phyloP scores from a whole-genome alignment of 345 rosid genomes.

The Eucalyptus cloeziana region DNA sequence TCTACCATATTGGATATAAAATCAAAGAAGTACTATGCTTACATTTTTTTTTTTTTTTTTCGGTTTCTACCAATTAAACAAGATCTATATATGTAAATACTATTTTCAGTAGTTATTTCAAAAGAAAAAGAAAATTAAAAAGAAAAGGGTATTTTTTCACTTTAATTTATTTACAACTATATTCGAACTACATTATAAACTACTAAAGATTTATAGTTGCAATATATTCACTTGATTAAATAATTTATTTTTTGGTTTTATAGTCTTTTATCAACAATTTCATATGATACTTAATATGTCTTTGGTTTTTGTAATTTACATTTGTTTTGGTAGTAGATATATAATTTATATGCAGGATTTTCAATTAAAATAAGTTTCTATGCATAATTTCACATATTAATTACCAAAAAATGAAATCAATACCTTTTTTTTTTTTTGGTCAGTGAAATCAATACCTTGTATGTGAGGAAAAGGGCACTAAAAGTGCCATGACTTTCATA shows the following conservation, averaged over 20 bases:
- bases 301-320: background rate
- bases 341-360: background rate
- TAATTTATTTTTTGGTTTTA: background rate
- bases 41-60: too few relatives aligned
- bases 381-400: background rate
- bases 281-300: too few relatives aligned
- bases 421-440: too few relatives aligned
- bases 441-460: background rate
- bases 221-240: background rate
- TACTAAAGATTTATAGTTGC: background rate
- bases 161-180: background rate
- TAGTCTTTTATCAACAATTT: too few relatives aligned
- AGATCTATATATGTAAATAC: background rate
- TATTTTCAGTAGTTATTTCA: background rate
- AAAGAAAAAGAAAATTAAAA: too few relatives aligned
- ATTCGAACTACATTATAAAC: background rate
- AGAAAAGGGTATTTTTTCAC: background rate
- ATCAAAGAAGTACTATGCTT: background rate
- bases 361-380: fast-evolving
- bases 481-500: too few relatives aligned
- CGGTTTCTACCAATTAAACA: background rate
- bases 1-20: background rate
- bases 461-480: fast-evolving
- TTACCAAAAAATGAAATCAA: too few relatives aligned
- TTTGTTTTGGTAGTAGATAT: background rate